Conservation (phyloP, 148 eudicot genomes). For the Camellia granthamiana region DNA sequence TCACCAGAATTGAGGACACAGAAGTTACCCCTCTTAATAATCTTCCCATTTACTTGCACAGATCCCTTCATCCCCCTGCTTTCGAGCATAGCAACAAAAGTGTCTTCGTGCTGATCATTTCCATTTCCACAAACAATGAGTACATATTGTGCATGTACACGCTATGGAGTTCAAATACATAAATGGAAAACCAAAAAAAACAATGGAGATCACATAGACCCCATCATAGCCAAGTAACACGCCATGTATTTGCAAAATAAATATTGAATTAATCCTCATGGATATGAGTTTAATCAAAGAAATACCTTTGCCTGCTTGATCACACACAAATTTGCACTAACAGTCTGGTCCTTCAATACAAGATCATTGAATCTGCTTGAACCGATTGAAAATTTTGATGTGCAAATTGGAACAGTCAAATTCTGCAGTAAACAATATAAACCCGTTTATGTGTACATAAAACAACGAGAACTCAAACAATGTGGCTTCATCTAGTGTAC, state of each 20-base stretch:
- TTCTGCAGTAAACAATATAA: conserved; percentile 50
- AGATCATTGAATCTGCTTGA: conserved; percentile 54
- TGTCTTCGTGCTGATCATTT: conserved; percentile 63
- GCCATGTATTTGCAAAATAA: neutral
- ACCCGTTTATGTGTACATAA: neutral
- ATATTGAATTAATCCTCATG: neutral
- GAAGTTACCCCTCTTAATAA: conserved; percentile 51
- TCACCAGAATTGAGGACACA: conserved; percentile 78
- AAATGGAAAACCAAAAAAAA: neutral
- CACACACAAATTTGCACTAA: conserved; percentile 53
- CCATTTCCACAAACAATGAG: conserved; percentile 44
- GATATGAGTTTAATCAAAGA: neutral
- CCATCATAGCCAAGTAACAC: no score
- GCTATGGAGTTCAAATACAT: conserved; percentile 11
- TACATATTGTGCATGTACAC: conserved; percentile 35
- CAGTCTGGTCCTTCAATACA: conserved; percentile 47
- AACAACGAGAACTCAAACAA: neutral
- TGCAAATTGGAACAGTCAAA: conserved; percentile 38
- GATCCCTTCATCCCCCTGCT: conserved; percentile 77
- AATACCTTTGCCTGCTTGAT: conserved; percentile 70
- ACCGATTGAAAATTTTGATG: conserved; percentile 57
- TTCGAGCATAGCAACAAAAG: conserved; percentile 68
- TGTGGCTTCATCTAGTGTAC: neutral
- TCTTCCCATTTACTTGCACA: conserved; percentile 77
- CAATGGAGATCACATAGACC: neutral